Percentiles rank a stretch among this genome's conserved stretches.
Conservation (phyloP, 2,329 filamentous ascomycete species). For the Tolypocladium amazonense region DNA sequence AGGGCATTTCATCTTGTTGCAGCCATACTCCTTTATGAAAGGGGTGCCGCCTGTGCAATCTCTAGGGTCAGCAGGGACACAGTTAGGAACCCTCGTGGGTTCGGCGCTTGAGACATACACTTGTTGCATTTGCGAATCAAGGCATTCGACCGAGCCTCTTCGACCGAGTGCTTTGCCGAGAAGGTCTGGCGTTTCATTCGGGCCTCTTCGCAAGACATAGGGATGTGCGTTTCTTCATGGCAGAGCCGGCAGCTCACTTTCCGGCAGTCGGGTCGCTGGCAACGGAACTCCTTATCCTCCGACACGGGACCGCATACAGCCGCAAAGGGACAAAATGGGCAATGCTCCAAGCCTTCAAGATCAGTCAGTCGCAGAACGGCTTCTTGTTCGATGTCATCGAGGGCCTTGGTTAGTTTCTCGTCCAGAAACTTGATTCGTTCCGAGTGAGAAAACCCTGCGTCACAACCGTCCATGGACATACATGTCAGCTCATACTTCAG, state of each 20-base stretch:
- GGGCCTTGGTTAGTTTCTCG: constrained; percentile 43
- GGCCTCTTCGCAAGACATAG: constrained; percentile 59
- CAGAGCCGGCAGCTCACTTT: constrained; percentile 59
- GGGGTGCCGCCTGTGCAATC: constrained; percentile 45
- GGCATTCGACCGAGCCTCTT: constrained; percentile 77
- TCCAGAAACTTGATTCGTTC: constrained; percentile 50
- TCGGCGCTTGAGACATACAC: constrained; percentile 24
- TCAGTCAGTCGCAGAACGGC: constrained; percentile 57
- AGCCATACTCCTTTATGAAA: constrained; percentile 70
- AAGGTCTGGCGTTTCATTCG: constrained; percentile 44
- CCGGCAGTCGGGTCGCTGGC: constrained; percentile 54
- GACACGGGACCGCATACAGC: constrained; percentile 60
- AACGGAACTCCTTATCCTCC: constrained; percentile 62
- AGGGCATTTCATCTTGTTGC: constrained; percentile 73
- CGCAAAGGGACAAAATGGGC: constrained; percentile 75
- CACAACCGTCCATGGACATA: constrained; percentile 59
- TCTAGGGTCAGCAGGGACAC: constrained; percentile 5
- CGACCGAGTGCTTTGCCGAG: constrained; percentile 54
- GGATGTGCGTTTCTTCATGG: constrained; percentile 57
- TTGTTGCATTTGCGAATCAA: constrained; percentile 67
- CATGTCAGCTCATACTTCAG: constrained; percentile 60
- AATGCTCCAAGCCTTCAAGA: constrained; percentile 62
- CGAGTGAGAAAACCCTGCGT: constrained; percentile 43
- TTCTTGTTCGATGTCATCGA: constrained; percentile 64
- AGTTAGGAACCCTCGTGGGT: neutral